Conservation (phyloP, 2,329 filamentous ascomycete species). For the Penicillium nordicum region DNA sequence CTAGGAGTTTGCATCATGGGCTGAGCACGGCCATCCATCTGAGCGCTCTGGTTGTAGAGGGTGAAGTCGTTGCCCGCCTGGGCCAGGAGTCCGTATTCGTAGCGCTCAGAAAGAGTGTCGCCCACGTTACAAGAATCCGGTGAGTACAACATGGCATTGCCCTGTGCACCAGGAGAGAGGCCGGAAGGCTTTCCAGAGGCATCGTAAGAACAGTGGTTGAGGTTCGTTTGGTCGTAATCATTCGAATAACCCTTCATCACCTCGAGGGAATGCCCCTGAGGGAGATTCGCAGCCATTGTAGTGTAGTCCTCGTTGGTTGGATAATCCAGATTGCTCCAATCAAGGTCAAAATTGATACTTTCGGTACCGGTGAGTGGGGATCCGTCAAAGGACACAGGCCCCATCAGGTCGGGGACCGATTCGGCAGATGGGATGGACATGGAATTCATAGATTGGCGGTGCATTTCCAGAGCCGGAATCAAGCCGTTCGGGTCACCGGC, state of each 20-base stretch:
- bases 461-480: conserved; percentile 25
- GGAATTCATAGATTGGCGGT: conserved; percentile 25
- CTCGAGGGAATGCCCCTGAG: conserved; percentile 9
- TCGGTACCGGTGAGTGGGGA: conserved; percentile 24
- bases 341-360: conserved; percentile 22
- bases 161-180: conserved; percentile 28
- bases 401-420: conserved; percentile 23
- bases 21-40: neutral
- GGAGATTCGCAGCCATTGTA: conserved; percentile 21
- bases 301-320: conserved; percentile 25
- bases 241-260: conserved; percentile 16
- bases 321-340: conserved; percentile 26
- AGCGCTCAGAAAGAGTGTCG: conserved; percentile 23
- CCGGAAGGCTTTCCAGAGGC: conserved; percentile 16
- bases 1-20: conserved; percentile 6
- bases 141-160: conserved; percentile 30
- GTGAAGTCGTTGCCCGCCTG: conserved; percentile 27
- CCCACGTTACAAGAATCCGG: conserved; percentile 23
- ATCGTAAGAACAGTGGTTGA: conserved; percentile 11
- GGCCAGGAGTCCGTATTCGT: conserved; percentile 11
- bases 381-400: conserved; percentile 18
- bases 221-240: conserved; percentile 16
- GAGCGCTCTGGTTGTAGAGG: conserved; percentile 20
- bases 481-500: conserved; percentile 28
- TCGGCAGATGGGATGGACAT: conserved; percentile 20